Conservation (phyloP, 78 protist species). For the Protostelium mycophagum region DNA sequence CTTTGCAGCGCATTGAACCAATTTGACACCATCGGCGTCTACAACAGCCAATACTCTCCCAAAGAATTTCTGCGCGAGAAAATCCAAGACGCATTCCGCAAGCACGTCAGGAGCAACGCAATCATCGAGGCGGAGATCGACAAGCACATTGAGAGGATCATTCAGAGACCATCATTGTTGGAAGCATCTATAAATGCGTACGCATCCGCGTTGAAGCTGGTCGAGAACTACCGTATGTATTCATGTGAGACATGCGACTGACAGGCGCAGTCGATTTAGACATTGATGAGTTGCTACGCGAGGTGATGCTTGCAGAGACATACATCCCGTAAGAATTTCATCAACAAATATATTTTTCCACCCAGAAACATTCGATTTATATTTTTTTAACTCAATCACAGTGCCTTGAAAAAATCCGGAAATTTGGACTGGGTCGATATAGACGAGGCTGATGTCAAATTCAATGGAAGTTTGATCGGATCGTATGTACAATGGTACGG, state of each 20-base stretch:
- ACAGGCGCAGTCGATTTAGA: conserved; percentile 25
- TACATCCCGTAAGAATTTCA: conserved; percentile 9
- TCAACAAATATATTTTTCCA: background rate
- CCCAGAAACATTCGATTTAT: too few relatives aligned
- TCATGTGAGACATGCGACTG: background rate
- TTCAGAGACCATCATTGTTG: background rate
- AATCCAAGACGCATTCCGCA: background rate
- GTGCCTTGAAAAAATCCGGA: conserved; percentile 47
- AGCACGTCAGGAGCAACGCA: background rate
- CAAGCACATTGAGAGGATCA: background rate
- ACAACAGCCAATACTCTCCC: conserved; percentile 39
- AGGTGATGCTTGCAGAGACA: conserved; percentile 38
- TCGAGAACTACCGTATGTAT: conserved; percentile 32
- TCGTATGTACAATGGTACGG: conserved; percentile 12
- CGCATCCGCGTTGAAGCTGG: conserved; percentile 8
- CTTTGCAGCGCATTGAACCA: conserved; percentile 50
- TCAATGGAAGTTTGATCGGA: conserved; percentile 16
- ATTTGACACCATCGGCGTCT: conserved; percentile 31
- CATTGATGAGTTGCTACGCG: conserved; percentile 48
- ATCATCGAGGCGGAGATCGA: background rate
- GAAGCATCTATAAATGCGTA: background rate
- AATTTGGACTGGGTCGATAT: conserved; percentile 55
- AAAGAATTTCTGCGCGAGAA: conserved; percentile 49
- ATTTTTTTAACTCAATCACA: too few relatives aligned
- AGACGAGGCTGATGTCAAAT: conserved; percentile 46